phyloP scores from a whole-genome alignment of 139 green algal genomes.

The Haematococcus lacustris region DNA sequence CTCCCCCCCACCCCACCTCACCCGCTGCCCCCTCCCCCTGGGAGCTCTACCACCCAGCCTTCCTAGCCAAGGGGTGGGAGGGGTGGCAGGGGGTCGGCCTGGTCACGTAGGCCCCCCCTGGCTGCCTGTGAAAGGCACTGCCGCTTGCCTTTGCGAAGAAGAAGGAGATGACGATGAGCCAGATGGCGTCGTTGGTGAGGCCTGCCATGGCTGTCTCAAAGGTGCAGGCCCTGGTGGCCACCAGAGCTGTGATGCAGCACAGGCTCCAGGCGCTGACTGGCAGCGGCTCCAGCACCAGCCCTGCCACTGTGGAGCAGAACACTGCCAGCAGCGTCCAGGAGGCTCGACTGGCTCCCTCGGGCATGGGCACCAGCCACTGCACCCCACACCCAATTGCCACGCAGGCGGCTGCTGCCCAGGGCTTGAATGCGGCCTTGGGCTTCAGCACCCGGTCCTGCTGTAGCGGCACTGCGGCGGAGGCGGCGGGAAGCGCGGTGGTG shows the following conservation, averaged over 20 bases:
- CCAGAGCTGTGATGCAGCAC: conserved; percentile 64
- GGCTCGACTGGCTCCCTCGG: conserved; percentile 37
- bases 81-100: no score
- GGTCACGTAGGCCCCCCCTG: no score
- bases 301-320: conserved; percentile 83
- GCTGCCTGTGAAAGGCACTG: no score
- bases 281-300: conserved; percentile 87
- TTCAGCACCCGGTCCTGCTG: no score
- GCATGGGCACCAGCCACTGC: conserved; percentile 68
- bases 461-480: no score
- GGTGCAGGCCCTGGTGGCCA: conserved; percentile 87
- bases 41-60: no score
- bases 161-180: conserved; percentile 98
- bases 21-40: no score
- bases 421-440: no score
- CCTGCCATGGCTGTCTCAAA: conserved; percentile 52
- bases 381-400: conserved; percentile 71
- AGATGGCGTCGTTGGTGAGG: conserved; percentile 97
- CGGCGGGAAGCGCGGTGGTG: no score
- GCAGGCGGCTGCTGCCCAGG: neutral
- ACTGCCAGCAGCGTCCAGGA: conserved; percentile 87
- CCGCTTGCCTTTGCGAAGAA: conserved; percentile 87
- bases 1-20: no score
- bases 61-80: no score
- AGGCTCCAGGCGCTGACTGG: conserved; percentile 91